A percentile compares a stretch with the other conserved stretches of the same genome.
phyloP scores from a whole-genome alignment of 352 stramenopile genomes.

The Thalassiosira hispida region DNA sequence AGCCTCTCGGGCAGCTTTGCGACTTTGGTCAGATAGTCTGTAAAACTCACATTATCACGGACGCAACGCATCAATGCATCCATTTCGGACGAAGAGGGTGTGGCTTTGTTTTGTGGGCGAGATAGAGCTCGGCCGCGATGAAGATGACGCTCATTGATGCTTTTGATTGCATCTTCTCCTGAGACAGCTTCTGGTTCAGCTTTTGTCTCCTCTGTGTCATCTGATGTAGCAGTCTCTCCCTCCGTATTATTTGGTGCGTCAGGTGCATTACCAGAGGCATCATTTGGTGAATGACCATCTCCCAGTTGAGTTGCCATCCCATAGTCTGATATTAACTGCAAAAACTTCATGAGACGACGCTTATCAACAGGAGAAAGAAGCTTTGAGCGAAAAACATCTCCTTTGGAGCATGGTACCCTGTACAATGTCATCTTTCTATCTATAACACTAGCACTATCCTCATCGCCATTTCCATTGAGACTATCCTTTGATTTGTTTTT shows the following conservation, averaged over 20 bases:
- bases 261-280: slow-evolving; percentile 11
- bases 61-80: slow-evolving; percentile 62
- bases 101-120: slow-evolving; percentile 81
- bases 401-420: slow-evolving; percentile 76
- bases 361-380: slow-evolving; percentile 78
- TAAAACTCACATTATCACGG: slow-evolving; percentile 62
- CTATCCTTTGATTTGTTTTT: not conserved
- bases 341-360: slow-evolving; percentile 82
- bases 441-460: not conserved
- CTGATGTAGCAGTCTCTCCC: not conserved
- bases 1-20: slow-evolving; percentile 66
- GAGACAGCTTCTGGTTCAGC: slow-evolving; percentile 16
- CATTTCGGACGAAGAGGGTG: slow-evolving; percentile 57
- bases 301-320: slow-evolving; percentile 36
- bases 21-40: slow-evolving; percentile 61
- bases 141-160: slow-evolving; percentile 77
- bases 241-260: not conserved
- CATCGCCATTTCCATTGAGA: not conserved
- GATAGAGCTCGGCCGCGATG: slow-evolving; percentile 73
- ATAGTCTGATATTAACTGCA: slow-evolving; percentile 80
- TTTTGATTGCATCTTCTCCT: slow-evolving; percentile 60
- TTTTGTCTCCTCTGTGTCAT: slow-evolving; percentile 43
- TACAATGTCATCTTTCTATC: slow-evolving; percentile 31
- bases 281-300: slow-evolving; percentile 22
- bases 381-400: slow-evolving; percentile 75